Evolutionary conservation across 2,329 filamentous ascomycete species (phyloP), one percentile per base, ranked within the genome.

Genomic region (Pestalotiopsis sp.): DNA sequence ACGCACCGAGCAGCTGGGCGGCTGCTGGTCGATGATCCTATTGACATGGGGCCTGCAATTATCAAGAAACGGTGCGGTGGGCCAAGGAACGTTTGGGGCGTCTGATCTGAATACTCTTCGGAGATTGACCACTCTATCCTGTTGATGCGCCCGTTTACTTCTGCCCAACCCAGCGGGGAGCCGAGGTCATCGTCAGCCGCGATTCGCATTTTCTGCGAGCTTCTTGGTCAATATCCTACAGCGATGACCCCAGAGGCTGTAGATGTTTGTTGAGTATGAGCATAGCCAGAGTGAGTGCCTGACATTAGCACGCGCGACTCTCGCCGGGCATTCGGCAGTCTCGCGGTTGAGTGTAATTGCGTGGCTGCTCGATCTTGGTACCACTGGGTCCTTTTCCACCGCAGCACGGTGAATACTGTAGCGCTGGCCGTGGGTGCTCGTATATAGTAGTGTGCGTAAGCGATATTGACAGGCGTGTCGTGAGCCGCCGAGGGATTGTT

Each of bases 11-110:
- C 13, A 58, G 56, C 39, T 61, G 65, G 65, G 24, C 44, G 44
- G 44, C 44, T 52, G 44, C 44, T 52, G 44, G 35, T 66, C 56
- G 65, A 35, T 66, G 65, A 66, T 66, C 65, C n/a, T 62, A 66
- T 52, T 24, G 65, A 57, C 35, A 48, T 35, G 65, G 65, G 65
- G 44, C 22, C 58, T 26, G 48, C 58, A 66, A 66, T 66, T 66
- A 66, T 66, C 40, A 61, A 56, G 65, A 66, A 66, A 66, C 65
- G 44, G 44, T 20, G 17, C 60, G 59, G 65, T 57, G 65, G 65
- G 65, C 52, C 65, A 13, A 20, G 39, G 65, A 55, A 58, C n/a
- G 26, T 59, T 66, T 66, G 52, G 64, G 52, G 17, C 52, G 64
- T 66, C 64, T 66, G 64, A 59, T 58, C 52, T 58, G 55, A 61